A percentile compares a stretch with the other conserved stretches of the same genome.
phyloP scores from a whole-genome alignment of 805 yeast species.

The Zygosaccharomyces bisporus region DNA sequence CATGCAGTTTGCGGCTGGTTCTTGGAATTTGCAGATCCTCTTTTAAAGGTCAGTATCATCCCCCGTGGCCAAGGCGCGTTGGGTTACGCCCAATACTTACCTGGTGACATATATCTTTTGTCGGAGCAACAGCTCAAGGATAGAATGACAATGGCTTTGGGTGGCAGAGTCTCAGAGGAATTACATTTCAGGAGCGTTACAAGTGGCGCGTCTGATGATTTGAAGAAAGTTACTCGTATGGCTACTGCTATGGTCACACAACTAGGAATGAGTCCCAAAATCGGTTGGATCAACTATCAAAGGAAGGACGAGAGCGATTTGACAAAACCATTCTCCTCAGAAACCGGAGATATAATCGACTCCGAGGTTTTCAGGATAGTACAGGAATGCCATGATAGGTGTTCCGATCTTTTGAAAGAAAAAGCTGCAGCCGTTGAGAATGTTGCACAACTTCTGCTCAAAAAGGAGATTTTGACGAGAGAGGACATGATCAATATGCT shows the following conservation, averaged over 20 bases:
- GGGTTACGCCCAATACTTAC: constrained; percentile 96
- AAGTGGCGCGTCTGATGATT: constrained; percentile 94
- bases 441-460: constrained; percentile 82
- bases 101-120: constrained; percentile 82
- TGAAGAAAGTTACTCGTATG: constrained; percentile 90
- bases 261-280: constrained; percentile 83
- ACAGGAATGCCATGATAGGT: constrained; percentile 65
- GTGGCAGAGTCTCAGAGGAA: constrained; percentile 97
- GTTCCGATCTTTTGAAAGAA: constrained; percentile 63
- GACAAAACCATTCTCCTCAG: constrained; percentile 86
- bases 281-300: constrained; percentile 74
- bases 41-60: constrained; percentile 90
- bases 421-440: constrained; percentile 72
- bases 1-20: constrained; percentile 99
- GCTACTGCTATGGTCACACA: constrained; percentile 90
- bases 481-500: constrained; percentile 87
- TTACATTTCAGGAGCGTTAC: constrained; percentile 88
- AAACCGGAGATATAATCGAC: constrained; percentile 78
- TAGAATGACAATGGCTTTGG: constrained; percentile 94
- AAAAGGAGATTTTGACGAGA: constrained; percentile 87
- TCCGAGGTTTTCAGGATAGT: constrained; percentile 77
- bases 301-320: constrained; percentile 68
- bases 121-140: constrained; percentile 75
- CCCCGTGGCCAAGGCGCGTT: constrained; percentile 97
- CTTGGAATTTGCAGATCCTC: constrained; percentile 84